Conservation (phyloP, 441 rosid genomes). For the Sinapis alba region DNA sequence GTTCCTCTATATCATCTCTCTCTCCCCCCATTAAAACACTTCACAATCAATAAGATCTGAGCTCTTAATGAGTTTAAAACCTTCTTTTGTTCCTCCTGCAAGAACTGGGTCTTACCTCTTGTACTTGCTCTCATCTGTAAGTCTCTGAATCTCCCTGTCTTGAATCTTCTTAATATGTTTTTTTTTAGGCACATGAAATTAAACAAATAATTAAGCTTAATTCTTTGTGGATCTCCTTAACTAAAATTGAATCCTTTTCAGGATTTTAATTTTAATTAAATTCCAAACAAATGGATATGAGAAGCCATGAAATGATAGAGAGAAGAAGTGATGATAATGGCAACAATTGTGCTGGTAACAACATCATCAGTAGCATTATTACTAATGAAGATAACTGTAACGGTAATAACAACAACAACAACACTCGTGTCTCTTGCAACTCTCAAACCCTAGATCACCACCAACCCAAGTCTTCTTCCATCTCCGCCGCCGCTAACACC, state of each 20-base stretch:
- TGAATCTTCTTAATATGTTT: conserved; percentile 26
- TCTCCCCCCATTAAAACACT: conserved; percentile 30
- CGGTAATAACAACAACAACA: conserved; percentile 36
- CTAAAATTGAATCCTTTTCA: not conserved
- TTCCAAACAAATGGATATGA: conserved; percentile 50
- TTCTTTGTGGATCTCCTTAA: not conserved
- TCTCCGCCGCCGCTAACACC: conserved; percentile 41
- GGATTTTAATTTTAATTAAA: conserved; percentile 27
- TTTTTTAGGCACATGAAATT: conserved; percentile 38
- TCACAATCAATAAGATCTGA: conserved; percentile 19
- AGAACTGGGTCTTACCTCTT: not conserved
- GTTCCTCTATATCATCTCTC: conserved; percentile 31
- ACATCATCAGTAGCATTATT: conserved; percentile 1
- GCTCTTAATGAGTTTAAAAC: conserved; percentile 38
- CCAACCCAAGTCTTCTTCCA: conserved; percentile 35
- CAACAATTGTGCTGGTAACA: conserved; percentile 23
- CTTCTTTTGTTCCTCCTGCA: conserved; percentile 36
- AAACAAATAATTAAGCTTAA: conserved; percentile 1
- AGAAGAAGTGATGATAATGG: conserved; percentile 57
- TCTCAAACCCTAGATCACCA: conserved; percentile 74
- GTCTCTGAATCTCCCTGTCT: conserved; percentile 28
- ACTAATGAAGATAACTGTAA: conserved; percentile 43
- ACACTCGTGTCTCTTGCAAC: conserved; percentile 40
- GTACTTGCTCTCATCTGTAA: conserved; percentile 33
- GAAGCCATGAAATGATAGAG: conserved; percentile 46